These are phyloP conservation scores for Cynanchum wilfordii DNA, from an alignment of 257 asterid species.

Conservation along the genomic window DNA sequence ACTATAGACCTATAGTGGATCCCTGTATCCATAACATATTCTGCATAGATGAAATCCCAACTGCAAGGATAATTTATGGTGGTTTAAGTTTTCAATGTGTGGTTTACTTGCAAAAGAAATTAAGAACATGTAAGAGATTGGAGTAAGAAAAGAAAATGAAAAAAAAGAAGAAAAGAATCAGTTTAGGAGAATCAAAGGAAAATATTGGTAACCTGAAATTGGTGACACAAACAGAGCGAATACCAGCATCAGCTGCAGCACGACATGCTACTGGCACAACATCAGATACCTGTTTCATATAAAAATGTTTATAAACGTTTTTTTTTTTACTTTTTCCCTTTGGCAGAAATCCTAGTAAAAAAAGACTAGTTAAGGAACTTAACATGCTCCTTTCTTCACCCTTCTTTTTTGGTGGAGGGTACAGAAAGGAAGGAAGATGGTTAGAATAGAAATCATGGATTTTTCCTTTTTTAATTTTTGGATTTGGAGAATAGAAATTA, in stretches of 20 bases:
- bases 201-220: constrained; percentile 65
- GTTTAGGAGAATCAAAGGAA: background rate
- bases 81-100: background rate
- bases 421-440: background rate
- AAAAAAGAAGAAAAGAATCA: background rate
- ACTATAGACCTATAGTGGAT: constrained; percentile 84
- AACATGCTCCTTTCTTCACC: background rate
- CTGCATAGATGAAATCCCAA: constrained; percentile 98
- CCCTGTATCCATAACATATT: constrained; percentile 98
- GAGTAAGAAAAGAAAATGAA: too few relatives aligned
- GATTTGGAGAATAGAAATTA: background rate
- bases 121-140: background rate
- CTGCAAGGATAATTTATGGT: constrained; percentile 36
- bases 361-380: background rate
- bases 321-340: background rate
- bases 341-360: background rate
- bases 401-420: background rate
- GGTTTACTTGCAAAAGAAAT: constrained; percentile 5
- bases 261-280: constrained; percentile 98
- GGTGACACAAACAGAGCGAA: constrained; percentile 89
- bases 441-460: background rate
- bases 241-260: constrained; percentile 99
- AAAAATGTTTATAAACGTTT: background rate
- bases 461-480: background rate
- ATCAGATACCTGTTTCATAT: constrained; percentile 77